These are phyloP conservation scores for Malania oleifera DNA, from an alignment of 164 flowering plant genomes.

Conservation along the genomic window DNA sequence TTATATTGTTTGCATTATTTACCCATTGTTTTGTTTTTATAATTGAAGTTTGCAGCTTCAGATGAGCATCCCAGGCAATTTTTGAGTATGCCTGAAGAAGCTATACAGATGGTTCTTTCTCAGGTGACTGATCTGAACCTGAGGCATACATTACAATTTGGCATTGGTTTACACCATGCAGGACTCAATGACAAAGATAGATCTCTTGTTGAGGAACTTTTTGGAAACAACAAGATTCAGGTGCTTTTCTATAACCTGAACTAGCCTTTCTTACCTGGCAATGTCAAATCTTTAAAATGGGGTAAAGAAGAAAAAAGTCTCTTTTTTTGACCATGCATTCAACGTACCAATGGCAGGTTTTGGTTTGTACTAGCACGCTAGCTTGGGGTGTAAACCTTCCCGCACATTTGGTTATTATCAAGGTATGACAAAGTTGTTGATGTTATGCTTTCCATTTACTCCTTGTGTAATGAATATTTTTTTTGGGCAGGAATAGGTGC, in stretches of 20 bases:
- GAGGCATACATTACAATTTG: slow-evolving; percentile 92
- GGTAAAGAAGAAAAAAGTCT: neutral
- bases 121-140: slow-evolving; percentile 90
- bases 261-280: neutral
- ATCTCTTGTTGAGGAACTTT: slow-evolving; percentile 92
- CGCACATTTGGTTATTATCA: slow-evolving; percentile 93
- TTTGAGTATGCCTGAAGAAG: slow-evolving; percentile 71
- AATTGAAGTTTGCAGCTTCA: slow-evolving; percentile 81
- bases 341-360: slow-evolving; percentile 39
- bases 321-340: neutral
- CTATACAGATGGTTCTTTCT: slow-evolving; percentile 85
- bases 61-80: slow-evolving; percentile 90
- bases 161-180: slow-evolving; percentile 97
- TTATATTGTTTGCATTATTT: slow-evolving; percentile 1
- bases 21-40: slow-evolving; percentile 10
- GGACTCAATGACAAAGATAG: slow-evolving; percentile 92
- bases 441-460: neutral
- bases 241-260: slow-evolving; percentile 22
- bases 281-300: neutral
- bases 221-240: slow-evolving; percentile 94
- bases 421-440: slow-evolving; percentile 38
- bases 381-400: slow-evolving; percentile 99
- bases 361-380: slow-evolving; percentile 94
- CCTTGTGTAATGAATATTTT: neutral
- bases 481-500: no score